A percentile compares a stretch with the other conserved stretches of the same genome.
These are phyloP conservation scores for Penicillium nucicola DNA, from an alignment of 495 filamentous ascomycete genomes.

Conservation along the genomic window DNA sequence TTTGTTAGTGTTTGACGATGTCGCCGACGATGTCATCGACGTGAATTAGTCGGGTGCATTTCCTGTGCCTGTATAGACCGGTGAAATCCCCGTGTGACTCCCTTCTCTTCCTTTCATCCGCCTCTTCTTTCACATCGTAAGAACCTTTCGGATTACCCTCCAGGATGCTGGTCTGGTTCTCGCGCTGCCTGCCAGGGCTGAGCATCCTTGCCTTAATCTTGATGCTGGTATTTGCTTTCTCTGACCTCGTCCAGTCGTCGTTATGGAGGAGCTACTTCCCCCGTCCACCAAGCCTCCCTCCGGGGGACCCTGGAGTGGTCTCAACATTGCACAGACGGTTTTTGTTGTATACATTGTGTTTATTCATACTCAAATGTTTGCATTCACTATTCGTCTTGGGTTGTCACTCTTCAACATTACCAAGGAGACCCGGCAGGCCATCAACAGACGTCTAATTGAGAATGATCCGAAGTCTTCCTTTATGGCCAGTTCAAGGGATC, in stretches of 20 bases:
- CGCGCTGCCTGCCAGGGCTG: slow-evolving; percentile 36
- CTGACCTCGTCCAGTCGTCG: slow-evolving; percentile 14
- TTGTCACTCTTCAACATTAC: slow-evolving; percentile 25
- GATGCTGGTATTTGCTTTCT: slow-evolving; percentile 22
- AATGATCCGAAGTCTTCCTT: background rate
- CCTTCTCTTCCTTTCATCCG: background rate
- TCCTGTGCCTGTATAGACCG: background rate
- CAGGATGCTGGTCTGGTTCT: slow-evolving; percentile 28
- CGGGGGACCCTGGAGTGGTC: slow-evolving; percentile 10
- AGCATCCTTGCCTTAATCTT: slow-evolving; percentile 31
- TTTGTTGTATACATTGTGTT: slow-evolving; percentile 32
- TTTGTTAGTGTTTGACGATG: too few species aligned
- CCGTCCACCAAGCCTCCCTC: slow-evolving; percentile 3
- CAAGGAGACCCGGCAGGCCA: slow-evolving; percentile 16
- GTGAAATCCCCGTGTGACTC: background rate
- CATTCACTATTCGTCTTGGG: slow-evolving; percentile 30
- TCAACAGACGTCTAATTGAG: slow-evolving; percentile 19
- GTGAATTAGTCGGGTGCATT: too few species aligned
- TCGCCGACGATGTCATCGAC: too few species aligned
- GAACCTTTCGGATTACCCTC: background rate
- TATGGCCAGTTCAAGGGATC: too few species aligned
- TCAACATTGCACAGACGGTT: slow-evolving; percentile 24
- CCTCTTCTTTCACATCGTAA: background rate
- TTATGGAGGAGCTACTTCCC: slow-evolving; percentile 19
- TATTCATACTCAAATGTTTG: slow-evolving; percentile 28